Percentiles rank a stretch among this genome's conserved stretches.
These are phyloP conservation scores for Sporothrix pallida DNA, from an alignment of 2,329 filamentous ascomycete species.

Conservation along the genomic window DNA sequence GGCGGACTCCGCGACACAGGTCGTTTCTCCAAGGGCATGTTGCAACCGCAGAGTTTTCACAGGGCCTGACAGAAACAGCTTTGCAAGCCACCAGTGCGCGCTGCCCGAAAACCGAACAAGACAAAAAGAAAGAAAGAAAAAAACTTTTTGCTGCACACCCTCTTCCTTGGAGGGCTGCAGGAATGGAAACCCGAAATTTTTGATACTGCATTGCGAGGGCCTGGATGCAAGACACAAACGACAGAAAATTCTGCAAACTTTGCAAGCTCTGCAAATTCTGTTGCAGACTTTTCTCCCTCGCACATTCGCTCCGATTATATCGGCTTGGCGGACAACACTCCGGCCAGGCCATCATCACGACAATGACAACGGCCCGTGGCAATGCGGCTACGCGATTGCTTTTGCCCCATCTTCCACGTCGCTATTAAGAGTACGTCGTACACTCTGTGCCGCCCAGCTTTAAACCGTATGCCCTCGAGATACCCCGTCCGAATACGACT, in stretches of 20 bases:
- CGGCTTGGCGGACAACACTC: neutral
- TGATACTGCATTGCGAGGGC: too few species aligned
- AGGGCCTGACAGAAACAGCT: neutral
- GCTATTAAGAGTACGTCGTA: too few species aligned
- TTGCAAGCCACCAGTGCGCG: constrained; percentile 3
- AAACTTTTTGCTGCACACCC: constrained; percentile 23
- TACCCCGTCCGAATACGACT: too few species aligned
- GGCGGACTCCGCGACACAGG: constrained; percentile 12
- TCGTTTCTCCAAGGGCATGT: neutral
- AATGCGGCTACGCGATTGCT: too few species aligned
- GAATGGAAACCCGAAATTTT: constrained; percentile 9
- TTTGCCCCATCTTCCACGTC: too few species aligned
- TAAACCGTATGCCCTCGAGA: too few species aligned
- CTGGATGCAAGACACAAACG: too few species aligned
- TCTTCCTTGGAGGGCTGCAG: constrained; percentile 12
- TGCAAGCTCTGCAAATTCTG: neutral
- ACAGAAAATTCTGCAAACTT: too few species aligned
- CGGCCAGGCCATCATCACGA: too few species aligned
- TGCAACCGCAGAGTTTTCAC: constrained; percentile 13
- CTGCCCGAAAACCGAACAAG: neutral
- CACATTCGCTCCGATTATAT: neutral
- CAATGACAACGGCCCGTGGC: too few species aligned
- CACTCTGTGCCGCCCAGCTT: too few species aligned
- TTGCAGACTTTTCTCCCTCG: neutral
- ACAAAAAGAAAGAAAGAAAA: neutral